phyloP scores from a whole-genome alignment of 2,329 filamentous ascomycete species.

The Akanthomyces dipterigenus region DNA sequence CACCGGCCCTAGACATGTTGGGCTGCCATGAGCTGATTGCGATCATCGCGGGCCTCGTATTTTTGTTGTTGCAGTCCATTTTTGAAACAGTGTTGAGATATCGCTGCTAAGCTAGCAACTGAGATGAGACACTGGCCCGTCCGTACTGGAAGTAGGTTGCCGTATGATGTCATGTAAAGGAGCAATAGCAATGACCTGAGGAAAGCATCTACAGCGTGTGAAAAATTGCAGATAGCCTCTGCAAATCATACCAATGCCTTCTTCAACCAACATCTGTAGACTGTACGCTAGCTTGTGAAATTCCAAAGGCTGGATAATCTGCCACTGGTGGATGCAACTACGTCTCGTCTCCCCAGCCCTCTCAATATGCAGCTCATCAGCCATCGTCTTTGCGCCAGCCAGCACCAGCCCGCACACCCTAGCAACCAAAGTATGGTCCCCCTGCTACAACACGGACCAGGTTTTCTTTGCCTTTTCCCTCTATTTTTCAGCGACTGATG shows the following conservation, averaged over 20 bases:
- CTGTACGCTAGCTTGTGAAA: background rate
- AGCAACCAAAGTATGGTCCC: background rate
- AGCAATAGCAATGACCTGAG: background rate
- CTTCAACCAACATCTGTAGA: background rate
- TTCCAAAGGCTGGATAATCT: background rate
- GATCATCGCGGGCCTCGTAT: background rate
- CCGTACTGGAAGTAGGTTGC: too few species aligned
- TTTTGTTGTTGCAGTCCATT: background rate
- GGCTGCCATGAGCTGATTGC: background rate
- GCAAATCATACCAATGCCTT: background rate
- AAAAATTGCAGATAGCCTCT: background rate
- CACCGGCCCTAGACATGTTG: background rate
- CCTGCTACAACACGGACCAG: background rate
- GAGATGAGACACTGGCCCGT: background rate
- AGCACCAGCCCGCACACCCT: background rate
- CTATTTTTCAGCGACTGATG: background rate
- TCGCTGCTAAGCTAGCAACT: background rate
- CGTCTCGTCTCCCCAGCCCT: slow-evolving; percentile 2
- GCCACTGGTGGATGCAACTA: background rate
- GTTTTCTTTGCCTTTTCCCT: background rate
- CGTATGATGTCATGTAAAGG: background rate
- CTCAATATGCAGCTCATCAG: slow-evolving; percentile 6
- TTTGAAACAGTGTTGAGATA: background rate
- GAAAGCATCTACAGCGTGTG: background rate
- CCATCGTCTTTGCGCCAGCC: slow-evolving; percentile 3